Base-by-base conservation (phyloP, 805 yeast genomes). In the Metschnikowia shivogae region DNA sequence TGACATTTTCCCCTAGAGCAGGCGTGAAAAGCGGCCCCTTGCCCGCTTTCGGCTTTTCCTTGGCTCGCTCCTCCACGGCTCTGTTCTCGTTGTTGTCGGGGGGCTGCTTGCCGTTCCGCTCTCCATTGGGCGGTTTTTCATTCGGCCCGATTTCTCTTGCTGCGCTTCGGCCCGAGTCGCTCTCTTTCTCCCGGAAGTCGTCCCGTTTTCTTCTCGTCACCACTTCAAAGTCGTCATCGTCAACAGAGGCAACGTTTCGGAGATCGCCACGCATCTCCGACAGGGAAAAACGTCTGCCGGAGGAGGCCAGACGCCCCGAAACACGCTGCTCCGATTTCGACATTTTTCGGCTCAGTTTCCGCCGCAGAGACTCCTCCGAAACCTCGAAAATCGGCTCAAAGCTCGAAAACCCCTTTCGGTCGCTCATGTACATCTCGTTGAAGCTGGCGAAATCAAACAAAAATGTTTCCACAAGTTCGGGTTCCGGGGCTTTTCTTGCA, bases 361-460 rank as follows among this genome's bases (percentile, higher is more conserved):
- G 55, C 44, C 54, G 56, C 34, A 49, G 27, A 5, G 40, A 28
- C 14, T 36, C 31, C 12, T 36, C 32, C 7, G 24, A 27, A 13
- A 60, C 47, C 48, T 71, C 76, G 27, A 70, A 44, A 24, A 68
- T 50, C 2, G 73, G 73, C 28, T 59, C 66, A 50, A 71, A 71
- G 5, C 62, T 55, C 37, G 42, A 22, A 38, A 44, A 64, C 0
- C 73, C 73, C 40, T 60, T 62, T 11, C 57, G 46, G 43, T 68
- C 68, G 43, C 65, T 62, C 60, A 70, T 63, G 39, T 65, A 70
- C 3, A 48, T 43, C 34, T 63, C 66, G 42, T 69, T 68, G 48
- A 55, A 67, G 2, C 12, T 44, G 1, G 36, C 33, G 2, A 52
- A 32, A 34, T 62, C 49, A 12, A 39, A 45, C 8, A 66, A 34